Evolutionary conservation across 345 rosid genomes (phyloP).

Genomic region (Leavenworthia alabamica): DNA sequence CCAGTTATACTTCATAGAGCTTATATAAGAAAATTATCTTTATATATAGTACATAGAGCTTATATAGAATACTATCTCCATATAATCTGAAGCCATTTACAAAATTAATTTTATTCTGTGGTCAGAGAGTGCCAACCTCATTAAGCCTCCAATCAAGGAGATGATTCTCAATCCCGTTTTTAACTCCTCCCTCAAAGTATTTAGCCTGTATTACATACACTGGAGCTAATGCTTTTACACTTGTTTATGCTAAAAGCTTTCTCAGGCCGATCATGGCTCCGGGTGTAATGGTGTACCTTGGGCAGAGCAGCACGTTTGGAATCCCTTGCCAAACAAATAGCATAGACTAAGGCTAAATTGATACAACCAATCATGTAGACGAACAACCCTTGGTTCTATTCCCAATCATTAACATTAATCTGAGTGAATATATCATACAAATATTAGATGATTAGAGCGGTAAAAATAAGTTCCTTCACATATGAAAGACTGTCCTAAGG

Average conservation of each 20-base stretch:
- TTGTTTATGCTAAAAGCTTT: too few relatives aligned
- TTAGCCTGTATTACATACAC: too few relatives aligned
- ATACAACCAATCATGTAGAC: background rate
- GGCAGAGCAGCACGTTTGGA: background rate
- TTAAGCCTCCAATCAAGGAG: background rate
- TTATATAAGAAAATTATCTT: background rate
- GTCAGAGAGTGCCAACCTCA: background rate
- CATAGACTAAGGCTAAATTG: background rate
- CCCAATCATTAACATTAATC: background rate
- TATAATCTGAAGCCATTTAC: constrained; percentile 4
- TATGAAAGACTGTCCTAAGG: too few relatives aligned
- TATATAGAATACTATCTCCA: background rate
- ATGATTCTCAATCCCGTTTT: too few relatives aligned
- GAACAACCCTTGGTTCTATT: background rate
- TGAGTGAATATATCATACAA: too few relatives aligned
- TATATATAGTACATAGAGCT: background rate
- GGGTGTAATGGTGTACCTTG: background rate
- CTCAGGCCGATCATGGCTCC: background rate
- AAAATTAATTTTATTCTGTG: background rate
- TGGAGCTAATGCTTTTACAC: too few relatives aligned
- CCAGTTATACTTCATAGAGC: background rate
- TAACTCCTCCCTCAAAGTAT: too few relatives aligned
- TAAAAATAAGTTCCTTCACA: too few relatives aligned
- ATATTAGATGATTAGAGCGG: too few relatives aligned
- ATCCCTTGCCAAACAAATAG: background rate